Evolutionary conservation across 345 rosid genomes (phyloP), one percentile per base, ranked within the genome.

Genomic region (Theobroma cacao): DNA sequence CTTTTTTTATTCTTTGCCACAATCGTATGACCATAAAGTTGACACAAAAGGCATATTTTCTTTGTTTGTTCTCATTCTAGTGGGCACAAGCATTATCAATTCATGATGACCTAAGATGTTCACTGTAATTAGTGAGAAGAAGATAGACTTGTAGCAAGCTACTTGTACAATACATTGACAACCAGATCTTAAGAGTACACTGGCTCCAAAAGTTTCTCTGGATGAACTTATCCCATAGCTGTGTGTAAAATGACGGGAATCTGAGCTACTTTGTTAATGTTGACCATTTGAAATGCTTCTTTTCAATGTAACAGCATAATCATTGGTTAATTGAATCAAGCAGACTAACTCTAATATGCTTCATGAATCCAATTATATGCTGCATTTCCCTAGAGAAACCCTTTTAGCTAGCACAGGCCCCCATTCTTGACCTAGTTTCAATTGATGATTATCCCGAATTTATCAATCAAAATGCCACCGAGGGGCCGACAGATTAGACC

Each of bases 71-170:
- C 62, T 43, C n/a, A 70, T 67, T 68, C 65, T n/a, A 61, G 76
- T 79, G 79, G 78, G 55, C 7, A 48, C 52, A 18, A 80, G 68
- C 75, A 72, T 56, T 70, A 75, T 80, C 85, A 52, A 31, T 53
- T 78, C 82, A 65, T 66, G 17, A 62, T 77, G 81, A 31, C 30
- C 58, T 14, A 62, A 58, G 41, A 50, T 30, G 13, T 59, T 67
- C 3, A 11, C 12, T 45, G 11, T n/a, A 43, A 55, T 65, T 17
- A 45, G 71, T 43, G 22, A 47, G 76, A 76, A 59, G 60, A 66
- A 2, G 59, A 72, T 38, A 33, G 10, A 78, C n/a, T 75, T 52
- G 33, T 20, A 17, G 6, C 64, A 52, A 72, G 33, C 36, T 47
- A 36, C 50, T 30, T 43, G 18, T 43, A 56, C 58, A 14, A 7